These are phyloP conservation scores for Wallacemonas collosoma DNA, from an alignment of 208 protist genomes.

Conservation along the genomic window DNA sequence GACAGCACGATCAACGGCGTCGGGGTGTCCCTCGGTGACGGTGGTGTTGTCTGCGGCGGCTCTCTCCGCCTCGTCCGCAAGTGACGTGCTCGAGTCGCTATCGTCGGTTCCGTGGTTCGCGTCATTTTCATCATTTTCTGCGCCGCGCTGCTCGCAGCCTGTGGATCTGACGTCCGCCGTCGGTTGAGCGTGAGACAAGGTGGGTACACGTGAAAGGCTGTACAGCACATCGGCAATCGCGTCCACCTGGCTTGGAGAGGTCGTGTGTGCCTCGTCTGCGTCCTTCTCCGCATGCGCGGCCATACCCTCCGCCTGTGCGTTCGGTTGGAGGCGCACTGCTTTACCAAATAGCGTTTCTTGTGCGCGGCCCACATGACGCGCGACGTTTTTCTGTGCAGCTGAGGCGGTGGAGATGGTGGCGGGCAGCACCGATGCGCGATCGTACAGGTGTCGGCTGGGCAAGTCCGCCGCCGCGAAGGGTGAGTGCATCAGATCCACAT, in stretches of 20 bases:
- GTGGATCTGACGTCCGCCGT: too few species aligned
- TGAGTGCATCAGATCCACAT: conserved; percentile 4
- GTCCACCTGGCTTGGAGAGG: background rate
- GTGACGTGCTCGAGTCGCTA: too few species aligned
- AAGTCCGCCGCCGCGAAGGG: conserved; percentile 1
- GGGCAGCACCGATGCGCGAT: conserved; percentile 10
- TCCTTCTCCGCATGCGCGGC: background rate
- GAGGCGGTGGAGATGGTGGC: conserved; percentile 1
- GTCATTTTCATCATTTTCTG: background rate
- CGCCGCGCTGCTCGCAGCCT: too few species aligned
- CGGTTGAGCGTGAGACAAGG: background rate
- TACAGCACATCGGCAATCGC: conserved; percentile 4
- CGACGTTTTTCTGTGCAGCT: background rate
- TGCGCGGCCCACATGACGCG: conserved; percentile 7
- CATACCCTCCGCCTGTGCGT: too few species aligned
- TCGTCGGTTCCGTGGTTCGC: background rate
- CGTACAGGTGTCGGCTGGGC: conserved; percentile 5
- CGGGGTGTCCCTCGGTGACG: conserved; percentile 1
- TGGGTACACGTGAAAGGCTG: background rate
- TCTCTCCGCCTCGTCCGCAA: background rate
- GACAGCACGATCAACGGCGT: conserved; percentile 13
- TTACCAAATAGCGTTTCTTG: background rate
- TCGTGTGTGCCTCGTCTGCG: background rate
- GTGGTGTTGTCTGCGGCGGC: conserved; percentile 8
- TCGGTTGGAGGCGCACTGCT: too few species aligned